A percentile compares a stretch with the other conserved stretches of the same genome.
Evolutionary conservation across 2,329 filamentous ascomycete genomes (phyloP).

Genomic region (Talaromyces marneffei): DNA sequence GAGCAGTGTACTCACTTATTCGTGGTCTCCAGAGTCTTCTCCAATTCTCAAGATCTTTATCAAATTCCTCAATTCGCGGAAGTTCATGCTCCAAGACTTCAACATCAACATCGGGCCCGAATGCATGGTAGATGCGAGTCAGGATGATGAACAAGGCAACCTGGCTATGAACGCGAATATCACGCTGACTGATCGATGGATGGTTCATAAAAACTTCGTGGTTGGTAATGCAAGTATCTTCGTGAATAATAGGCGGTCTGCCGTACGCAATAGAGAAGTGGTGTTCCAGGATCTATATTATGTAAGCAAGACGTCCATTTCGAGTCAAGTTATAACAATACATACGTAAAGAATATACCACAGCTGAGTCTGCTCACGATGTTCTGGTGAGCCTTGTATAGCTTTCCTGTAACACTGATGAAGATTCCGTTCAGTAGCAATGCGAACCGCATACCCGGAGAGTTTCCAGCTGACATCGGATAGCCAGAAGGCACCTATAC

Average conservation of each 20-base stretch:
- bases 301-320: neutral
- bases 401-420: slow-evolving; percentile 40
- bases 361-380: slow-evolving; percentile 33
- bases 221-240: slow-evolving; percentile 34
- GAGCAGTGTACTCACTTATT: slow-evolving; percentile 23
- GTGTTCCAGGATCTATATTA: slow-evolving; percentile 34
- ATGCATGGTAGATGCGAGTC: slow-evolving; percentile 40
- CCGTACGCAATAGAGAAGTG: slow-evolving; percentile 43
- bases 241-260: slow-evolving; percentile 40
- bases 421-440: slow-evolving; percentile 40
- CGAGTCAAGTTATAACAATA: neutral
- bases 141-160: slow-evolving; percentile 42
- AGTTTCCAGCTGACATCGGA: slow-evolving; percentile 48
- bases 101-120: slow-evolving; percentile 40
- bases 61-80: slow-evolving; percentile 36
- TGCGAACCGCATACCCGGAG: slow-evolving; percentile 39
- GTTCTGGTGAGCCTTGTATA: slow-evolving; percentile 32
- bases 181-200: slow-evolving; percentile 28
- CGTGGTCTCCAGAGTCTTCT: slow-evolving; percentile 31
- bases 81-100: slow-evolving; percentile 38
- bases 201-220: slow-evolving; percentile 30
- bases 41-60: slow-evolving; percentile 37
- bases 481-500: slow-evolving; percentile 53
- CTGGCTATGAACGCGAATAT: slow-evolving; percentile 37
- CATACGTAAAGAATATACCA: slow-evolving; percentile 42